These are phyloP conservation scores for Mucor velutinosus DNA, from an alignment of 371 early-diverging fungal species.

Conservation along the genomic window DNA sequence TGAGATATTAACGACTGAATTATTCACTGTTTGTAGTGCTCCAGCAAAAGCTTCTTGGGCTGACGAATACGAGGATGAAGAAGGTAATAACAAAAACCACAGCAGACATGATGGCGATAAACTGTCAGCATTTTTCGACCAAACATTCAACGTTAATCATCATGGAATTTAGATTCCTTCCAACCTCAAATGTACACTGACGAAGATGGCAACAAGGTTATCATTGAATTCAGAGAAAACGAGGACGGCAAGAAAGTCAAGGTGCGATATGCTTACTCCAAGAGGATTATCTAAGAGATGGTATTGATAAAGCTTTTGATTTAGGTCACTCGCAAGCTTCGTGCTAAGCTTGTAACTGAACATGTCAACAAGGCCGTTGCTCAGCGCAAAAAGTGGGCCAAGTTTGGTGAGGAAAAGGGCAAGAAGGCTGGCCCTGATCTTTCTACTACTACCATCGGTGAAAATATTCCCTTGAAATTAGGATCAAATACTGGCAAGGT, in stretches of 20 bases:
- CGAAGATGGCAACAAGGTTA: slow-evolving; percentile 83
- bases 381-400: slow-evolving; percentile 85
- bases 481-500: slow-evolving; percentile 63
- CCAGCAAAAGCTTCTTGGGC: slow-evolving; percentile 63
- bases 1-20: not conserved
- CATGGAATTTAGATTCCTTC: slow-evolving; percentile 38
- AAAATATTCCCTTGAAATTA: slow-evolving; percentile 86
- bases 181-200: slow-evolving; percentile 67
- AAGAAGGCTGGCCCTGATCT: slow-evolving; percentile 85
- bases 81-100: slow-evolving; percentile 18
- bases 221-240: slow-evolving; percentile 79
- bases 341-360: slow-evolving; percentile 77
- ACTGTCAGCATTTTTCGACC: not conserved
- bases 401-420: slow-evolving; percentile 79
- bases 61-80: slow-evolving; percentile 74
- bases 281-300: not conserved
- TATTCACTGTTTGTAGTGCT: slow-evolving; percentile 16
- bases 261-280: slow-evolving; percentile 52
- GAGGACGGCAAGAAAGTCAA: slow-evolving; percentile 91
- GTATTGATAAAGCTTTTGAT: not conserved
- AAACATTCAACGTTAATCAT: not conserved
- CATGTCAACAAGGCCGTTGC: slow-evolving; percentile 91
- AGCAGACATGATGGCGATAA: not conserved
- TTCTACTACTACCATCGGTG: slow-evolving; percentile 88
- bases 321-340: slow-evolving; percentile 81